Percentiles rank a stretch among this genome's conserved stretches.
phyloP scores from a whole-genome alignment of 352 stramenopile species.

The Pythium apleroticum region DNA sequence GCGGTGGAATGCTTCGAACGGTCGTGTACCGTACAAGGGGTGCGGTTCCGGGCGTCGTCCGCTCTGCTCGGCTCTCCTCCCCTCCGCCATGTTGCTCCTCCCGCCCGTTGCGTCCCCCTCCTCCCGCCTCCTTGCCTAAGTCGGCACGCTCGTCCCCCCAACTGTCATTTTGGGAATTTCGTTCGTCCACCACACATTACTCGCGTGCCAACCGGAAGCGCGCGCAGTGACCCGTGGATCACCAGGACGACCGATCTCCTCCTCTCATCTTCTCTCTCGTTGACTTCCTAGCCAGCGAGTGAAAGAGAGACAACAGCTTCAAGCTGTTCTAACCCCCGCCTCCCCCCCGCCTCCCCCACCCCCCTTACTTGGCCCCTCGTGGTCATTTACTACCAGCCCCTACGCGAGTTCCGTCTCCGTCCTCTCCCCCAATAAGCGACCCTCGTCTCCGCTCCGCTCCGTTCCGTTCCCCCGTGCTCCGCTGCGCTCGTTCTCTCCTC shows the following conservation, averaged over 20 bases:
- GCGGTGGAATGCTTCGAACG: background rate
- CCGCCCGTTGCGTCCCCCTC: background rate
- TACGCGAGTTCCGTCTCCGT: constrained; percentile 32
- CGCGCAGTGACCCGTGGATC: constrained; percentile 20
- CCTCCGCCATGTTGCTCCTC: constrained; percentile 5
- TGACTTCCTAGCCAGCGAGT: constrained; percentile 2
- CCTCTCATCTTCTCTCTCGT: constrained; percentile 37
- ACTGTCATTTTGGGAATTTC: constrained; percentile 48
- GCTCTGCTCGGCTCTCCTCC: constrained; percentile 9
- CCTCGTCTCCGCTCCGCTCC: background rate
- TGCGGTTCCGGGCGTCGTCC: constrained; percentile 16
- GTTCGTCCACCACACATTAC: constrained; percentile 36
- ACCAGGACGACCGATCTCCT: constrained; percentile 27
- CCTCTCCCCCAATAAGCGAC: constrained; percentile 21
- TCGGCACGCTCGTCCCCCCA: constrained; percentile 15
- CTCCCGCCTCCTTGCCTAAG: background rate
- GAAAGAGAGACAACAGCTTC: constrained; percentile 36
- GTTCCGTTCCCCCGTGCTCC: constrained; percentile 1
- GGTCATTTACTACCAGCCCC: constrained; percentile 26
- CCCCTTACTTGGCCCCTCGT: constrained; percentile 35
- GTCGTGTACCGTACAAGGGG: constrained; percentile 4
- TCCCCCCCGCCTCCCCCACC: constrained; percentile 11
- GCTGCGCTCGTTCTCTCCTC: constrained; percentile 13
- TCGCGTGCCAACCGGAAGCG: constrained; percentile 23
- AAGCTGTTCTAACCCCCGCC: constrained; percentile 25